phyloP scores from a whole-genome alignment of 257 asterid species.

The Scutellaria minor region DNA sequence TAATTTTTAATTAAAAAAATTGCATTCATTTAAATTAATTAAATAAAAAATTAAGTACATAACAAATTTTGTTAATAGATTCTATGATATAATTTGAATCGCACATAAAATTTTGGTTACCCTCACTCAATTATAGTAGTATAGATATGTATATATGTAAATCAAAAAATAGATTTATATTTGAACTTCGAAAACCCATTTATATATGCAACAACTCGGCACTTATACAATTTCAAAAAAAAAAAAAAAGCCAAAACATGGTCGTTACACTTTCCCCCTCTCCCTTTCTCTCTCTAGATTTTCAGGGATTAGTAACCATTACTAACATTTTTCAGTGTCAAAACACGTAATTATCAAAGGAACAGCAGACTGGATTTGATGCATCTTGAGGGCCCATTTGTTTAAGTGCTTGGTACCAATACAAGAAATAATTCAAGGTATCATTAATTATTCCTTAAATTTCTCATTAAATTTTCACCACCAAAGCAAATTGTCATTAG shows the following conservation, averaged over 20 bases:
- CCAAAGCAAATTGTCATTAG: constrained; percentile 13
- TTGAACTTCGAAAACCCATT: too few relatives aligned
- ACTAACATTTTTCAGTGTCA: constrained; percentile 5
- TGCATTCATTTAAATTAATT: too few relatives aligned
- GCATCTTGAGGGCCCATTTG: constrained; percentile 27
- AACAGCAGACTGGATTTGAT: constrained; percentile 4
- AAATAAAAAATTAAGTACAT: too few relatives aligned
- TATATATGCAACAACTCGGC: too few relatives aligned
- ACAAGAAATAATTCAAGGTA: constrained; percentile 25
- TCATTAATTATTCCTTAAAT: constrained; percentile 10
- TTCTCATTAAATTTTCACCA: constrained; percentile 22
- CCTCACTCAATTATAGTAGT: too few relatives aligned
- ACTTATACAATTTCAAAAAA: neutral
- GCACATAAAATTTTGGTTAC: too few relatives aligned
- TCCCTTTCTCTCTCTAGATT: constrained; percentile 2
- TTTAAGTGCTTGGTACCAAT: constrained; percentile 6
- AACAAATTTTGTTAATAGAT: too few relatives aligned
- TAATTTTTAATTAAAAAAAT: too few relatives aligned
- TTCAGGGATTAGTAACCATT: constrained; percentile 4
- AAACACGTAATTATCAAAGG: constrained; percentile 11
- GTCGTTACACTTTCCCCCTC: neutral
- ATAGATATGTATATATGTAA: too few relatives aligned
- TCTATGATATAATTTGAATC: too few relatives aligned
- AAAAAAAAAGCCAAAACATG: neutral
- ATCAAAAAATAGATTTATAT: too few relatives aligned